Evolutionary conservation across 2,329 filamentous ascomycete species (phyloP), one percentile per base, ranked within the genome.

Genomic region (Sphaerulina vaccinii): DNA sequence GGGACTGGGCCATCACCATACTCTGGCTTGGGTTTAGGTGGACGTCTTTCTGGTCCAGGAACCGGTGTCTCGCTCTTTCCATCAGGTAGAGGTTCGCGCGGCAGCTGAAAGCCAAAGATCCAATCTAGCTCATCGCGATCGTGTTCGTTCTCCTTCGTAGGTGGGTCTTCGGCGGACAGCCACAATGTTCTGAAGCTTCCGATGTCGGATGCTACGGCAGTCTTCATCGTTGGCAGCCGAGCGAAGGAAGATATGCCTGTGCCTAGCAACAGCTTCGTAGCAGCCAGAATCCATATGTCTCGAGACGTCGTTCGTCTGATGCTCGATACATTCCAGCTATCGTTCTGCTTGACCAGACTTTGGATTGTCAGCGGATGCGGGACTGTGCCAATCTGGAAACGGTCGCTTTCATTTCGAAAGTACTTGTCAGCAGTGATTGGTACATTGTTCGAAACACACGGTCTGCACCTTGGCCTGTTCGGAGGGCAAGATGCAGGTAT

Each of bases 291-390:
- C 90, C 91, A 99, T 2, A 80, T 73, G 68, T 99, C 90, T 21
- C 91, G 88, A 23, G 78, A 72, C 0, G 87, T 85, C 2, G 82
- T 77, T 35, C 81, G 77, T 43, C 75, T 72, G n/a, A 78, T 63
- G 63, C 74, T 77, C 19, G 64, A 66, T 6, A 65, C 57, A 49
- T 73, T 67, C 38, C 77, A 54, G 8, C 66, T 73, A 15, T 60
- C 55, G 24, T 59, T 62, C 2, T 66, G 79, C 57, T 83, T 79
- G 52, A 83, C 78, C 15, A 97, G 75, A 10, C 83, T 81, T 48
- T 84, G 80, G 36, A 90, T 77, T 1, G 91, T 96, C 75, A 90
- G 95, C 0, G 93, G 93, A 68, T 99, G 93, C 0, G 92, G 92
- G 10, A 97, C 86, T 0, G 85, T 88, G 53, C 87, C 90, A 57